phyloP scores from a whole-genome alignment of 805 yeast species.

The Debaryomyces prosopidis region DNA sequence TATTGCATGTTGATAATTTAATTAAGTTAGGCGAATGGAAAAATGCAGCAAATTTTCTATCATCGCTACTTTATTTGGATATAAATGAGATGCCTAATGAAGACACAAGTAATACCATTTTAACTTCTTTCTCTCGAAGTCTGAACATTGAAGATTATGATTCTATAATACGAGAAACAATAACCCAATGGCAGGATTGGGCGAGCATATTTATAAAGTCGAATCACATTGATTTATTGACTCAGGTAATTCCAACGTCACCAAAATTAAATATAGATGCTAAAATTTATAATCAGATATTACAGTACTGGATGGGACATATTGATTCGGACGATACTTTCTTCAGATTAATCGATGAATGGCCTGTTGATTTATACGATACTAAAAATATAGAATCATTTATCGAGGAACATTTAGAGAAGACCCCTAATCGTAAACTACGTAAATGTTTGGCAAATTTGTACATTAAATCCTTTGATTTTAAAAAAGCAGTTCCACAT shows the following conservation, averaged over 20 bases:
- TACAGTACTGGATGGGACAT: slow-evolving; percentile 46
- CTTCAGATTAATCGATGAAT: slow-evolving; percentile 47
- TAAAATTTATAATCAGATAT: slow-evolving; percentile 39
- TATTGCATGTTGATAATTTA: slow-evolving; percentile 49
- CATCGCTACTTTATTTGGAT: slow-evolving; percentile 18
- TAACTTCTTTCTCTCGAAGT: slow-evolving; percentile 15
- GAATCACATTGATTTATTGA: slow-evolving; percentile 46
- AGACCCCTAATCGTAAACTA: slow-evolving; percentile 21
- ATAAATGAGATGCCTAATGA: slow-evolving; percentile 23
- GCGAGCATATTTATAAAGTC: slow-evolving; percentile 51
- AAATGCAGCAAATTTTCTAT: slow-evolving; percentile 52
- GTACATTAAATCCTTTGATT: slow-evolving; percentile 58
- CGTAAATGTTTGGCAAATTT: slow-evolving; percentile 51
- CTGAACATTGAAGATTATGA: slow-evolving; percentile 18
- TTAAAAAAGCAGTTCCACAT: slow-evolving; percentile 63
- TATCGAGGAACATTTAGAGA: slow-evolving; percentile 48
- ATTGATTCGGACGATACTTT: slow-evolving; percentile 25
- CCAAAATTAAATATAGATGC: slow-evolving; percentile 33
- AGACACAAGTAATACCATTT: slow-evolving; percentile 33
- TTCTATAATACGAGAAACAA: slow-evolving; percentile 20
- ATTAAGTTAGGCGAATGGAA: slow-evolving; percentile 52
- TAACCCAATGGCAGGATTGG: slow-evolving; percentile 66
- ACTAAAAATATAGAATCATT: slow-evolving; percentile 39
- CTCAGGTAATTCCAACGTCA: slow-evolving; percentile 55
- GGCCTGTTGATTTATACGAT: slow-evolving; percentile 63